Conservation (phyloP, 139 green algal genomes). For the Chlamydomonas sp. region DNA sequence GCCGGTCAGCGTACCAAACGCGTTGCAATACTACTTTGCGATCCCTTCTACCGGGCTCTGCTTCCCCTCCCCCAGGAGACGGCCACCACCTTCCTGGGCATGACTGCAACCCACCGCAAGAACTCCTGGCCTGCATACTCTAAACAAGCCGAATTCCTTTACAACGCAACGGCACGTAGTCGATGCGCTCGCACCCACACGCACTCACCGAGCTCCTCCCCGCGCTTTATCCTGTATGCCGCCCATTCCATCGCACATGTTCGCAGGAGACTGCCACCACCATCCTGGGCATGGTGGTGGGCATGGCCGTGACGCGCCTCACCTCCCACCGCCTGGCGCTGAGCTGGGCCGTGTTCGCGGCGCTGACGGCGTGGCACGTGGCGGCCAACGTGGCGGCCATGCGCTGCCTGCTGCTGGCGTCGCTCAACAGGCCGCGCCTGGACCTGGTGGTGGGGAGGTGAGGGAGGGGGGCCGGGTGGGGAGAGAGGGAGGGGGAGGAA, state of each 20-base stretch:
- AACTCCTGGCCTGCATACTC: too few relatives aligned
- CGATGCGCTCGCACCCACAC: too few relatives aligned
- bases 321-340: constrained; percentile 19
- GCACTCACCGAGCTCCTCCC: too few relatives aligned
- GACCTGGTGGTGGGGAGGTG: constrained; percentile 63
- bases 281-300: constrained; percentile 84
- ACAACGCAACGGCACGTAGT: too few relatives aligned
- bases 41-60: background rate
- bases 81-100: too few relatives aligned
- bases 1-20: too few relatives aligned
- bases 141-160: too few relatives aligned
- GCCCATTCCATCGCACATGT: too few relatives aligned
- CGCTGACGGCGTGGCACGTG: constrained; percentile 75
- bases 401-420: constrained; percentile 75
- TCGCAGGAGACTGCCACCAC: constrained; percentile 79
- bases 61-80: too few relatives aligned
- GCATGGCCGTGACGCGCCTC: constrained; percentile 68
- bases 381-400: constrained; percentile 85
- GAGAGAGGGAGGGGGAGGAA: background rate
- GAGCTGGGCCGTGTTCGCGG: constrained; percentile 58
- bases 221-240: too few relatives aligned
- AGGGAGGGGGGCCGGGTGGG: background rate
- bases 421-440: constrained; percentile 76
- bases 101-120: too few relatives aligned
- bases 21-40: background rate